Conservation (phyloP, 163 green algal genomes). For the Scenedesmus sp. region DNA sequence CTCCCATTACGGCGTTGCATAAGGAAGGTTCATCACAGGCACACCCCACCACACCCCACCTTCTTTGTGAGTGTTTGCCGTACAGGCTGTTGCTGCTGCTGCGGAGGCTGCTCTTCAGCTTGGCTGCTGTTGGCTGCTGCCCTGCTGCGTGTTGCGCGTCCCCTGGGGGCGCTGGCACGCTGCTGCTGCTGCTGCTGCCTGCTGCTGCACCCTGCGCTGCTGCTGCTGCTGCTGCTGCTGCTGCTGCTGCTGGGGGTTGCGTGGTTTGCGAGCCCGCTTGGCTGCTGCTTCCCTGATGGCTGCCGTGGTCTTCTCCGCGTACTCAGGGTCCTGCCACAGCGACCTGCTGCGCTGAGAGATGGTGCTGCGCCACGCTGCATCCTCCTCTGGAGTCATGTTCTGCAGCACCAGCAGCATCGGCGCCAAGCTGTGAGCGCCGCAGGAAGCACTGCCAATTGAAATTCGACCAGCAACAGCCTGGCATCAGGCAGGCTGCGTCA, state of each 20-base stretch:
- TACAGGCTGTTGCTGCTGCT: conserved; percentile 17
- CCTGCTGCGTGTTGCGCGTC: not conserved
- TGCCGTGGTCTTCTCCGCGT: conserved; percentile 7
- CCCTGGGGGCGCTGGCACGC: not conserved
- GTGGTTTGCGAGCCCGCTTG: not conserved
- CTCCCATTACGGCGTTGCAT: too few species aligned
- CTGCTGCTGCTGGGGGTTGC: not conserved
- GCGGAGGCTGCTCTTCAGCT: not conserved
- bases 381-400: conserved; percentile 5
- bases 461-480: not conserved
- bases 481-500: not conserved
- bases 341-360: conserved; percentile 2
- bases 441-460: not conserved
- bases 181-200: not conserved
- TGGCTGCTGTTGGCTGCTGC: not conserved
- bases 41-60: conserved; percentile 14
- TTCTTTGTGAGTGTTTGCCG: conserved; percentile 5
- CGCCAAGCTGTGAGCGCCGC: not conserved
- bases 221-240: not conserved
- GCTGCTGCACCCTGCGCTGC: not conserved
- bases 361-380: not conserved
- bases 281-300: conserved; percentile 34
- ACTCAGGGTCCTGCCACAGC: conserved; percentile 49
- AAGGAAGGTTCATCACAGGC: not conserved
- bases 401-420: not conserved